Evolutionary conservation across 352 stramenopile species (phyloP).

Genomic region (Phytophthora nicotianae): DNA sequence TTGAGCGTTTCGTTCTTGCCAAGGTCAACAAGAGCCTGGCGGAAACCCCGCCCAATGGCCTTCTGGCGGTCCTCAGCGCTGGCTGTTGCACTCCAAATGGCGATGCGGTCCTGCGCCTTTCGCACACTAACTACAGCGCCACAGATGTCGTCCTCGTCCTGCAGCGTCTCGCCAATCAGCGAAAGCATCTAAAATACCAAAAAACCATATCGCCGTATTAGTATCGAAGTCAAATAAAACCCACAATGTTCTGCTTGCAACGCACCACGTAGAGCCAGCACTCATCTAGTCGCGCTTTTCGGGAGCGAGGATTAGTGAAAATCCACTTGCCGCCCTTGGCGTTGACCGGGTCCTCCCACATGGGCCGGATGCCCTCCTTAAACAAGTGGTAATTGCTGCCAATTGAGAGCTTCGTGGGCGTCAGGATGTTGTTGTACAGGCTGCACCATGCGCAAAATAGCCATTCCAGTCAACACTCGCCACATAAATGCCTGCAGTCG

Average conservation of each 20-base stretch:
- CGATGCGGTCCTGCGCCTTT: slow-evolving; percentile 95
- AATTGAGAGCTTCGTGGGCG: slow-evolving; percentile 86
- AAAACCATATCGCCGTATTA: not conserved
- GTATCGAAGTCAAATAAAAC: not conserved
- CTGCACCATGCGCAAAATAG: slow-evolving; percentile 26
- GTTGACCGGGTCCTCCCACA: slow-evolving; percentile 97
- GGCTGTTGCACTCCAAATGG: slow-evolving; percentile 93
- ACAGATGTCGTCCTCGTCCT: slow-evolving; percentile 94
- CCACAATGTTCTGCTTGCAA: not conserved
- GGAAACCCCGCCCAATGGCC: slow-evolving; percentile 82
- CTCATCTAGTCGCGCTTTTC: slow-evolving; percentile 93
- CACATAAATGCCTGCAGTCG: not conserved
- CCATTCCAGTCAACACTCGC: slow-evolving; percentile 4
- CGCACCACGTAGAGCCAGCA: slow-evolving; percentile 95
- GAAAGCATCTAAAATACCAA: slow-evolving; percentile 91
- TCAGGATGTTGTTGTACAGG: slow-evolving; percentile 95
- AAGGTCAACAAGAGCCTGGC: slow-evolving; percentile 79
- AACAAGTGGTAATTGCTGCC: slow-evolving; percentile 98
- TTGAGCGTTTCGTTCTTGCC: slow-evolving; percentile 90
- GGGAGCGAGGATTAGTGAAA: slow-evolving; percentile 94
- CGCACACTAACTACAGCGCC: slow-evolving; percentile 96
- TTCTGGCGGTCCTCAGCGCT: slow-evolving; percentile 76
- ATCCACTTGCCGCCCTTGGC: slow-evolving; percentile 97
- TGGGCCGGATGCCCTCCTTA: slow-evolving; percentile 95
- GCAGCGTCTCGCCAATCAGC: slow-evolving; percentile 95